These are phyloP conservation scores for Apiotrichum domesticum DNA, from an alignment of 1,284 basidiomycete species.

Conservation along the genomic window DNA sequence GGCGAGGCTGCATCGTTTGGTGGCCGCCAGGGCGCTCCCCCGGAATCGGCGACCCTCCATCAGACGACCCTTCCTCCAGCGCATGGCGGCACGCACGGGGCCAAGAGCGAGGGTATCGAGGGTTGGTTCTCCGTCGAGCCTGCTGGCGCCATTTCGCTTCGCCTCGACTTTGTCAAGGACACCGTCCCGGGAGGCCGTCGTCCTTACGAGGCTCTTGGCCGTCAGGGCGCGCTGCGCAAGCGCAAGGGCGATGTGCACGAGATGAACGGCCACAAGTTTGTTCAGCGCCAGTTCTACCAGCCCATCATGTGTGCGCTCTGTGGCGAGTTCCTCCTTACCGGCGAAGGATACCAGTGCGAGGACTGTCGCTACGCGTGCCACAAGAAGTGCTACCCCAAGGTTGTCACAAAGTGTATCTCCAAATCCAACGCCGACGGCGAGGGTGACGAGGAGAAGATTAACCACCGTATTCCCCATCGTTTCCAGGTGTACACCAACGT, in stretches of 20 bases:
- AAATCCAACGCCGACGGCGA: conserved; percentile 90
- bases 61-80: conserved; percentile 6
- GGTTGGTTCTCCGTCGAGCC: conserved; percentile 98
- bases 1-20: conserved; percentile 48
- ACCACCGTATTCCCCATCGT: conserved; percentile 97
- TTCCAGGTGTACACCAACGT: conserved; percentile 97
- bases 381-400: conserved; percentile 98
- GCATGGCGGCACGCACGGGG: conserved; percentile 16
- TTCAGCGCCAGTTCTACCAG: conserved; percentile 96
- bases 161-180: conserved; percentile 93
- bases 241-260: conserved; percentile 97
- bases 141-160: conserved; percentile 82
- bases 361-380: conserved; percentile 99
- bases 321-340: conserved; percentile 94
- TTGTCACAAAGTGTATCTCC: conserved; percentile 98
- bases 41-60: conserved; percentile 35
- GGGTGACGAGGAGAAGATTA: conserved; percentile 96
- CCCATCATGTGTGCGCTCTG: conserved; percentile 98
- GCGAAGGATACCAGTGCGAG: conserved; percentile 96
- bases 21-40: conserved; percentile 32
- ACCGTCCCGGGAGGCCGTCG: conserved; percentile 79
- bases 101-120: conserved; percentile 70
- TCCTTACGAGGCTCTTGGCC: conserved; percentile 89
- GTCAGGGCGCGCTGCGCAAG: conserved; percentile 96
- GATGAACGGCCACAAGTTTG: conserved; percentile 99